These are phyloP conservation scores for Geum urbanum DNA, from an alignment of 306 rosid genomes.

Conservation along the genomic window DNA sequence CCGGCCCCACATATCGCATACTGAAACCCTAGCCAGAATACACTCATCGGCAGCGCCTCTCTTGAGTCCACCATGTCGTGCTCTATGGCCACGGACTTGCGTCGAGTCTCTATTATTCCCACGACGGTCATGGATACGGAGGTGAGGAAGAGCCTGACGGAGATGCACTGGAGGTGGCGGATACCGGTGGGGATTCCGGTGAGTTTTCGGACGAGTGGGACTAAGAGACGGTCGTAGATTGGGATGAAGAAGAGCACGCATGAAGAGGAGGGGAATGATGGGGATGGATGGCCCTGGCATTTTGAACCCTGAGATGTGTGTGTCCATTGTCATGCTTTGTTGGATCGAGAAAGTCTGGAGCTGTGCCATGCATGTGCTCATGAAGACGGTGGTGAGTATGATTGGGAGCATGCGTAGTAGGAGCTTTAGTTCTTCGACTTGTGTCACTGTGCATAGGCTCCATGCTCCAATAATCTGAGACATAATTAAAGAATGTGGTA, in stretches of 20 bases:
- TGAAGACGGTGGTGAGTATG: constrained; percentile 66
- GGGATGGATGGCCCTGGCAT: constrained; percentile 73
- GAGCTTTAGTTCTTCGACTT: constrained; percentile 84
- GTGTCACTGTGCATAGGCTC: constrained; percentile 72
- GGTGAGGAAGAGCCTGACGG: constrained; percentile 66
- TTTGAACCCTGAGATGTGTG: constrained; percentile 45
- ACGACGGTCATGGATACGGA: constrained; percentile 61
- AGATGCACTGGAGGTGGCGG: constrained; percentile 71
- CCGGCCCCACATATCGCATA: constrained; percentile 68
- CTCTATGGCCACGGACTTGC: constrained; percentile 43
- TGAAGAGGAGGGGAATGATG: constrained; percentile 54
- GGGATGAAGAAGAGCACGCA: constrained; percentile 62
- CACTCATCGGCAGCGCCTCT: constrained; percentile 64
- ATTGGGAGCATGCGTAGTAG: constrained; percentile 82
- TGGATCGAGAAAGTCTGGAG: constrained; percentile 78
- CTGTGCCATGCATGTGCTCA: constrained; percentile 85
- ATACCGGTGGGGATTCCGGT: constrained; percentile 80
- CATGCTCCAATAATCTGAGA: constrained; percentile 67
- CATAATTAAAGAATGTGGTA: not conserved
- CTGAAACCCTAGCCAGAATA: constrained; percentile 69
- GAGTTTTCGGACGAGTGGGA: constrained; percentile 66
- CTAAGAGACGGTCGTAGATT: constrained; percentile 51
- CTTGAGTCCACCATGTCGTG: constrained; percentile 59
- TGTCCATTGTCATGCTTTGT: constrained; percentile 66
- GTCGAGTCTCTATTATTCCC: constrained; percentile 46